Percentiles rank a stretch among this genome's conserved stretches.
These are phyloP conservation scores for Candida takata DNA, from an alignment of 805 yeast species.

Conservation along the genomic window DNA sequence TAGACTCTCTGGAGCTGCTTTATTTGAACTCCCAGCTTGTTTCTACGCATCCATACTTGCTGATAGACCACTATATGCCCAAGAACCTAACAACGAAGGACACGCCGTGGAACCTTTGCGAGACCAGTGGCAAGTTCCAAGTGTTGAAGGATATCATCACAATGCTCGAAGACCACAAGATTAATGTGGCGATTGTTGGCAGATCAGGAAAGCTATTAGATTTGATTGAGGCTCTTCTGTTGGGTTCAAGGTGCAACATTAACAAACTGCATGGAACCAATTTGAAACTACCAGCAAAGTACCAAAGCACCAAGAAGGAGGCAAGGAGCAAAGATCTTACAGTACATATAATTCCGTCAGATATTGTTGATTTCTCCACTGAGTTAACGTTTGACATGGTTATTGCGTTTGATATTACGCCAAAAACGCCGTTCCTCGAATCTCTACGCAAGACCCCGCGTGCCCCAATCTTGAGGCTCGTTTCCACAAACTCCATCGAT, in stretches of 20 bases:
- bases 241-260: constrained; percentile 53
- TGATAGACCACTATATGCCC: constrained; percentile 83
- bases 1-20: constrained; percentile 72
- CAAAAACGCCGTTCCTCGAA: constrained; percentile 33
- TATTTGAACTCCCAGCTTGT: constrained; percentile 71
- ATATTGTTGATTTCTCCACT: constrained; percentile 5
- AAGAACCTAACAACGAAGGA: constrained; percentile 67
- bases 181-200: constrained; percentile 64
- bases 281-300: constrained; percentile 42
- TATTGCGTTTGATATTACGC: constrained; percentile 57
- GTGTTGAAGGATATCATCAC: constrained; percentile 59
- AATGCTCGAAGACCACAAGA: constrained; percentile 38
- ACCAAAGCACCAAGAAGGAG: constrained; percentile 1
- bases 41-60: constrained; percentile 81
- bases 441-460: constrained; percentile 23
- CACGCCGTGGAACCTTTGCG: constrained; percentile 60
- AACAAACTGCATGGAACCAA: constrained; percentile 57
- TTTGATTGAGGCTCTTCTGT: constrained; percentile 59
- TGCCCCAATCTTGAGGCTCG: constrained; percentile 59
- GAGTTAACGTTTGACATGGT: constrained; percentile 44
- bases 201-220: constrained; percentile 66
- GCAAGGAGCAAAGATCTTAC: constrained; percentile 21
- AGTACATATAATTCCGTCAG: constrained; percentile 18
- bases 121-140: constrained; percentile 78
- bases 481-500: constrained; percentile 77